A percentile compares a stretch with the other conserved stretches of the same genome.
phyloP scores from a whole-genome alignment of 805 yeast genomes.

The Kazachstania taianensis region DNA sequence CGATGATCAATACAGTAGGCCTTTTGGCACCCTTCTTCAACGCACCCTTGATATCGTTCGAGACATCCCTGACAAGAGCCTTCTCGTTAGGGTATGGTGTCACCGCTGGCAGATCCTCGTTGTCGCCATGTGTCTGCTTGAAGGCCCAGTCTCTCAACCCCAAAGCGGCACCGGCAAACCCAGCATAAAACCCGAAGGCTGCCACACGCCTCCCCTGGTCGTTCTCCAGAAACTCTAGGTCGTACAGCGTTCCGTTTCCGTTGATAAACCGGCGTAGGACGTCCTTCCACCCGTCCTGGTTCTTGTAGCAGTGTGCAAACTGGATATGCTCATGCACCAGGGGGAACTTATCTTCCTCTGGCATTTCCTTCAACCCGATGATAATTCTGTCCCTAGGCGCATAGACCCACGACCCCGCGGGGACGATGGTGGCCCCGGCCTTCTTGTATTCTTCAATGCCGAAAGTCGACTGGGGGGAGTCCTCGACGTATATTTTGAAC shows the following conservation, averaged over 20 bases:
- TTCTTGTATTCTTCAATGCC: slow-evolving; percentile 60
- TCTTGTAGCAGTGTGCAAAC: slow-evolving; percentile 97
- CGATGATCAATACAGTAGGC: slow-evolving; percentile 83
- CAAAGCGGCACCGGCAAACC: slow-evolving; percentile 98
- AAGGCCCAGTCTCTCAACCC: slow-evolving; percentile 93
- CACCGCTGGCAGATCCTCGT: slow-evolving; percentile 67
- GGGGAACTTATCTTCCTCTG: slow-evolving; percentile 84
- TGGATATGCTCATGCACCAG: slow-evolving; percentile 92
- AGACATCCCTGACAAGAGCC: slow-evolving; percentile 63
- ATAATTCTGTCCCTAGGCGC: slow-evolving; percentile 90
- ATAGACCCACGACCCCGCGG: slow-evolving; percentile 83
- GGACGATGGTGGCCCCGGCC: slow-evolving; percentile 82
- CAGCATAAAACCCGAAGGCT: slow-evolving; percentile 97
- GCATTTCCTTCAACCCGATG: slow-evolving; percentile 89
- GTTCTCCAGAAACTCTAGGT: slow-evolving; percentile 87
- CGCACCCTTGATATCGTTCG: slow-evolving; percentile 47
- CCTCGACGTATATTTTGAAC: slow-evolving; percentile 80
- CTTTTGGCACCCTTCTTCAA: slow-evolving; percentile 48
- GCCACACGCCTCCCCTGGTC: slow-evolving; percentile 97
- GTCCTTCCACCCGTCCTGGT: slow-evolving; percentile 95
- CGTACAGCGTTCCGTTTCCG: slow-evolving; percentile 87
- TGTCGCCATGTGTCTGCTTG: slow-evolving; percentile 63
- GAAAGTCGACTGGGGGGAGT: slow-evolving; percentile 76
- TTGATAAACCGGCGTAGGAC: slow-evolving; percentile 81
- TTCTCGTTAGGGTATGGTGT: slow-evolving; percentile 75